These are phyloP conservation scores for Pyrus hybrid DNA, from an alignment of 331 rosid genomes.

Conservation along the genomic window DNA sequence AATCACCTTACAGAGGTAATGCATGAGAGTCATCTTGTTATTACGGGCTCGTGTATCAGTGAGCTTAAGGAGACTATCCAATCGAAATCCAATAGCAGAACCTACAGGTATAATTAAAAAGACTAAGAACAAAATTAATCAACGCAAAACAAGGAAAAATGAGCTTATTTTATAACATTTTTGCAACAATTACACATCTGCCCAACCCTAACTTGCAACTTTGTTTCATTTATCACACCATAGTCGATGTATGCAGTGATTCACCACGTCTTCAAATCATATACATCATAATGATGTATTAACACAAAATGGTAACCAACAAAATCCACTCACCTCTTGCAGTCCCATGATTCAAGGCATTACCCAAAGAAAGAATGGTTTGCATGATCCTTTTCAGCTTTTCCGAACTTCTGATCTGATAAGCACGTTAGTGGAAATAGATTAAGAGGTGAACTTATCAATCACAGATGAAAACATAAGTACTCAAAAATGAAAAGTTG, in stretches of 20 bases:
- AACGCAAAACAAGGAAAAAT: background rate
- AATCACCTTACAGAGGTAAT: conserved; percentile 96
- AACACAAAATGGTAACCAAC: background rate
- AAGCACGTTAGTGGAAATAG: conserved; percentile 18
- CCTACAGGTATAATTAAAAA: conserved; percentile 34
- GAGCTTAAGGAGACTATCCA: conserved; percentile 97
- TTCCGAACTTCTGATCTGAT: conserved; percentile 84
- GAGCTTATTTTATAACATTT: background rate
- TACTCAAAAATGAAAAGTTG: conserved; percentile 7
- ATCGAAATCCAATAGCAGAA: conserved; percentile 94
- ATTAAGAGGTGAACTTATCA: conserved; percentile 11
- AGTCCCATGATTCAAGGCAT: conserved; percentile 96
- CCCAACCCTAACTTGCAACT: background rate
- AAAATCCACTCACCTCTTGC: conserved; percentile 74
- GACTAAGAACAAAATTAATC: background rate
- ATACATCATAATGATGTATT: background rate
- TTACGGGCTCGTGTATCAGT: conserved; percentile 86
- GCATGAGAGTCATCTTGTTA: conserved; percentile 98
- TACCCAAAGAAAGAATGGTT: conserved; percentile 95
- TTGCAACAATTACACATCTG: background rate
- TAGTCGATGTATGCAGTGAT: background rate
- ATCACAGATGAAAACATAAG: background rate
- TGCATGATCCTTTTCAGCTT: conserved; percentile 99
- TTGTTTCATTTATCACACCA: background rate
- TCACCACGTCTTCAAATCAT: background rate